These are phyloP conservation scores for Aspergillus uvarum DNA, from an alignment of 2,329 filamentous ascomycete species.

Conservation along the genomic window DNA sequence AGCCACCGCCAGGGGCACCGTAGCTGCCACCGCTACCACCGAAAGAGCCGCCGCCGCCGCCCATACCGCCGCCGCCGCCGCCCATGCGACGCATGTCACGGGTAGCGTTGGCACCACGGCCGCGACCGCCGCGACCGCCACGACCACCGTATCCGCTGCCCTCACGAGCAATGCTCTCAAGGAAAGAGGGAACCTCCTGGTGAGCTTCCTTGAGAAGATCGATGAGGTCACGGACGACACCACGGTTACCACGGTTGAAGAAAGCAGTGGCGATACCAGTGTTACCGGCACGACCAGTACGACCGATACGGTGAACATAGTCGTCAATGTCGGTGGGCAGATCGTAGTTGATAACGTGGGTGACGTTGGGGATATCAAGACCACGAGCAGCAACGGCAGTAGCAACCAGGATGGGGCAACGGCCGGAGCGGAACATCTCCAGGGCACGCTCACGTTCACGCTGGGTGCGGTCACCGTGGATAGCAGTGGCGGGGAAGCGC, in stretches of 20 bases:
- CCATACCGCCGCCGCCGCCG: slow-evolving; percentile 45
- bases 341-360: slow-evolving; percentile 98
- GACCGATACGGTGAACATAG: slow-evolving; percentile 98
- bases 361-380: slow-evolving; percentile 94
- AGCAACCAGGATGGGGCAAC: slow-evolving; percentile 93
- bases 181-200: slow-evolving; percentile 89
- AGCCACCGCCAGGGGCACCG: slow-evolving; percentile 31
- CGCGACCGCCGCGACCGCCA: slow-evolving; percentile 71
- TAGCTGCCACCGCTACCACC: slow-evolving; percentile 37
- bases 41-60: slow-evolving; percentile 38
- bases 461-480: slow-evolving; percentile 97
- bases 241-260: slow-evolving; percentile 99
- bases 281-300: slow-evolving; percentile 99
- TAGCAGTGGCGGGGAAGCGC: slow-evolving; percentile 95
- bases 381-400: slow-evolving; percentile 92
- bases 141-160: slow-evolving; percentile 76
- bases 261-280: slow-evolving; percentile 97
- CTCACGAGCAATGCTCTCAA: slow-evolving; percentile 96
- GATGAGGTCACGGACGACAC: slow-evolving; percentile 92
- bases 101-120: slow-evolving; percentile 62
- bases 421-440: slow-evolving; percentile 94
- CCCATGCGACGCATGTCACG: slow-evolving; percentile 84
- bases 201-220: slow-evolving; percentile 99
- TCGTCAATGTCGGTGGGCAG: slow-evolving; percentile 98
- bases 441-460: slow-evolving; percentile 97